Conservation (phyloP, 257 asterid species). For the Plantago major region DNA sequence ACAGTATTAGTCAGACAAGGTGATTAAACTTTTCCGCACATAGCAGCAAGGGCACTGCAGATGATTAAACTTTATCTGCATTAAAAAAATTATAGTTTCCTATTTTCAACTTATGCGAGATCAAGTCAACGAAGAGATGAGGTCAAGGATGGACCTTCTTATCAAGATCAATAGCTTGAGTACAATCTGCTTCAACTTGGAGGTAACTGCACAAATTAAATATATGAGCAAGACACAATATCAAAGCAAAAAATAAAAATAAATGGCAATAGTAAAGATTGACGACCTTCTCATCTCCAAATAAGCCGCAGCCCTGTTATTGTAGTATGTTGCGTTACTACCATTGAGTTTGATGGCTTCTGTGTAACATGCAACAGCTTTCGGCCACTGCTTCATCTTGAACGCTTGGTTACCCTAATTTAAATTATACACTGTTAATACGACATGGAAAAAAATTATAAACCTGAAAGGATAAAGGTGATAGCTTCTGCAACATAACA, state of each 20-base stretch:
- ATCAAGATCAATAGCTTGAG: conserved; percentile 86
- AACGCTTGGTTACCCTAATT: conserved; percentile 93
- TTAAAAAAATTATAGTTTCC: background rate
- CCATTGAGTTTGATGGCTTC: conserved; percentile 90
- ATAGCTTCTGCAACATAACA: conserved; percentile 4
- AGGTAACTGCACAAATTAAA: conserved; percentile 42
- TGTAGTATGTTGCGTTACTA: conserved; percentile 77
- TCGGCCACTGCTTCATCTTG: conserved; percentile 84
- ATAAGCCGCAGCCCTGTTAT: conserved; percentile 92
- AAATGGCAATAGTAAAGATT: conserved; percentile 11
- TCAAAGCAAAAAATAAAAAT: conserved; percentile 9
- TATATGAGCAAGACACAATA: conserved; percentile 6
- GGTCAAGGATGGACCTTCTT: conserved; percentile 55
- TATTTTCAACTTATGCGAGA: too few relatives aligned
- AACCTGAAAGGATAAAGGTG: conserved; percentile 6
- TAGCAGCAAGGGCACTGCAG: too few relatives aligned
- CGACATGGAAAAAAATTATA: background rate
- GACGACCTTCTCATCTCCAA: conserved; percentile 72
- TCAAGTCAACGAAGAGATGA: background rate
- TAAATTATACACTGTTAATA: conserved; percentile 1
- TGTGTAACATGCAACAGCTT: conserved; percentile 77
- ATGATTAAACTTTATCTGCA: too few relatives aligned
- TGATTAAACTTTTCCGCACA: too few relatives aligned
- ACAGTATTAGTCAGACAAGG: too few relatives aligned
- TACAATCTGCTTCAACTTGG: conserved; percentile 87